Evolutionary conservation across 2,329 filamentous ascomycete genomes (phyloP).

Genomic region (Stachybotrys echinatus): DNA sequence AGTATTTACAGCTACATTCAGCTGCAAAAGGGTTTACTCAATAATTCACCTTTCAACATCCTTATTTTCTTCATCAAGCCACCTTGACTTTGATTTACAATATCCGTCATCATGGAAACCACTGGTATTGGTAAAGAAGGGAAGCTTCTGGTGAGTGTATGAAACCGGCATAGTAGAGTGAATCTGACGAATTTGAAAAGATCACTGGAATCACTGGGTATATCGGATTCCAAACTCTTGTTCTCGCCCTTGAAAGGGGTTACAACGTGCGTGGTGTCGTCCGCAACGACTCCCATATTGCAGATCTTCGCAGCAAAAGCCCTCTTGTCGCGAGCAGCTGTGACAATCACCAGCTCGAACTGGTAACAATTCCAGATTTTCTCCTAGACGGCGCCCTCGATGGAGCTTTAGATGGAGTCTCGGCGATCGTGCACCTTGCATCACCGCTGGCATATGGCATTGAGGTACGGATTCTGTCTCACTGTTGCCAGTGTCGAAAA

Average conservation of each 20-base stretch:
- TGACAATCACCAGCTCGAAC: slow-evolving; percentile 1
- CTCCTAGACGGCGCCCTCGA: slow-evolving; percentile 1
- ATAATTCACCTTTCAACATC: too few species aligned
- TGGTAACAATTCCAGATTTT: slow-evolving; percentile 7
- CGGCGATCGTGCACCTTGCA: slow-evolving; percentile 8
- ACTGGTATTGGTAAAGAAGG: background rate
- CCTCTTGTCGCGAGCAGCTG: background rate
- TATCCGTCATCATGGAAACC: too few species aligned
- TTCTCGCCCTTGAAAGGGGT: background rate
- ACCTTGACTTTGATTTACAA: too few species aligned
- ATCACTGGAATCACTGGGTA: slow-evolving; percentile 4
- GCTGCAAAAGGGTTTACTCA: too few species aligned
- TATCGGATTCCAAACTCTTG: slow-evolving; percentile 4
- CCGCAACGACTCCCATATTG: slow-evolving; percentile 3
- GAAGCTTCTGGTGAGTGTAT: background rate
- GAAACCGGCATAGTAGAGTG: background rate
- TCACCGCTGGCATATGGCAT: slow-evolving; percentile 6
- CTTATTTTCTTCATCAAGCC: too few species aligned
- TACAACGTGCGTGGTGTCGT: slow-evolving; percentile 3
- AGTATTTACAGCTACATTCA: too few species aligned
- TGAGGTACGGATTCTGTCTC: slow-evolving; percentile 1
- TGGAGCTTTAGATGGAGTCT: slow-evolving; percentile 3
- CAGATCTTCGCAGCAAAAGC: background rate
- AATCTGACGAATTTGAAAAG: background rate
- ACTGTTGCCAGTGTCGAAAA: too few species aligned